These are phyloP conservation scores for Scenedesmus sp. DNA, from an alignment of 163 green algal genomes.

Conservation along the genomic window DNA sequence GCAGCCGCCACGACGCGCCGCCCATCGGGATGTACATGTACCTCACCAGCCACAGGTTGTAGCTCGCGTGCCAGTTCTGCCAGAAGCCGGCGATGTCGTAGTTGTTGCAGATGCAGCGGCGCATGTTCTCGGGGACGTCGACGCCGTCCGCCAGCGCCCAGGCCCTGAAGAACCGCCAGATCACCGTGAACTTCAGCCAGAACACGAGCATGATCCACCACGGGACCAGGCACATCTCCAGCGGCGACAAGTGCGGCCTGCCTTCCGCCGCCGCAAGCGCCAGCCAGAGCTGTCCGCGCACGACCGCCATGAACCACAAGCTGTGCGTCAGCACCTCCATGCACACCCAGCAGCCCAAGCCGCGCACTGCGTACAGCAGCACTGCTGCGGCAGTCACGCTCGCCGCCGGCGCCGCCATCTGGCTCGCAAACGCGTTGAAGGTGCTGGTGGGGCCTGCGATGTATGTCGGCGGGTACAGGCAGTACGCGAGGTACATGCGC, in stretches of 20 bases:
- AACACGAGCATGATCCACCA: slow-evolving; percentile 94
- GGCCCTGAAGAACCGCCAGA: slow-evolving; percentile 93
- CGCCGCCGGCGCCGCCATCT: slow-evolving; percentile 55
- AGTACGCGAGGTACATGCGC: slow-evolving; percentile 78
- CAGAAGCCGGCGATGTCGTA: slow-evolving; percentile 96
- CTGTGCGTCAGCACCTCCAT: slow-evolving; percentile 84
- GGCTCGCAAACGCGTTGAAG: slow-evolving; percentile 89
- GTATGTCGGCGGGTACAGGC: slow-evolving; percentile 93
- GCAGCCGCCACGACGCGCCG: slow-evolving; percentile 65
- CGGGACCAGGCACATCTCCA: slow-evolving; percentile 68
- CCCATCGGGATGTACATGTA: slow-evolving; percentile 96
- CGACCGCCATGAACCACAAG: slow-evolving; percentile 92
- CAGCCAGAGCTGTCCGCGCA: slow-evolving; percentile 74
- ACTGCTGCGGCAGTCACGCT: neutral
- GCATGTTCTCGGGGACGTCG: slow-evolving; percentile 95
- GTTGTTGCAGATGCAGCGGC: slow-evolving; percentile 92
- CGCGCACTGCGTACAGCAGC: slow-evolving; percentile 56
- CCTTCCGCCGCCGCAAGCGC: slow-evolving; percentile 52
- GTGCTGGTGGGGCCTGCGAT: slow-evolving; percentile 90
- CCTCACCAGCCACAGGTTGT: slow-evolving; percentile 93
- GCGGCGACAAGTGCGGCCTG: slow-evolving; percentile 49
- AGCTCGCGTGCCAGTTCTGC: slow-evolving; percentile 94
- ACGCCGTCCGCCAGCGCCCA: slow-evolving; percentile 87
- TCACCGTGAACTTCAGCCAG: slow-evolving; percentile 96
- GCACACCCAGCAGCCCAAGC: slow-evolving; percentile 63